Evolutionary conservation across 441 rosid genomes (phyloP).

Genomic region (Hura crepitans): DNA sequence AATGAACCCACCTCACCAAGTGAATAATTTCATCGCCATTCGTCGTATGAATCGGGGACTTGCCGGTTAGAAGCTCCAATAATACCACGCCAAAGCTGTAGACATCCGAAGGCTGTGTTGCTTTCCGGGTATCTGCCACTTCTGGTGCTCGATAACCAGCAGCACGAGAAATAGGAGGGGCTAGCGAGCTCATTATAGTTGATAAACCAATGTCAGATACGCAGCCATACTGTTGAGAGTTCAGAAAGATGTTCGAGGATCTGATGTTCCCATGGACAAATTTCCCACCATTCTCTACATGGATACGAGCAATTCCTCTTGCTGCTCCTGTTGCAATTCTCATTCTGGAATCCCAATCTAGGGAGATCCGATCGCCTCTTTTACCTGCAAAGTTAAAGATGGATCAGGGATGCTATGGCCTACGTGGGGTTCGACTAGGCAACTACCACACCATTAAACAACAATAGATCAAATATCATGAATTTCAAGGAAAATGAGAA

Average conservation of each 20-base stretch:
- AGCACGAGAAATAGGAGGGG: conserved; percentile 65
- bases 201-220: conserved; percentile 77
- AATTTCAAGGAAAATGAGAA: background rate
- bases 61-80: conserved; percentile 84
- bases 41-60: conserved; percentile 71
- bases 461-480: background rate
- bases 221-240: conserved; percentile 51
- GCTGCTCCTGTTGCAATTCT: conserved; percentile 77
- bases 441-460: conserved; percentile 6
- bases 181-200: conserved; percentile 57
- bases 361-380: conserved; percentile 54
- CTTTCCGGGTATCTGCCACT: conserved; percentile 80
- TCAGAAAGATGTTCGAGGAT: conserved; percentile 83
- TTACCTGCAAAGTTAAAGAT: conserved; percentile 42
- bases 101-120: conserved; percentile 71
- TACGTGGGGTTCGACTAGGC: background rate
- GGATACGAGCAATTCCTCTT: conserved; percentile 73
- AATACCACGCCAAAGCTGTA: conserved; percentile 90
- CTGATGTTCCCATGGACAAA: conserved; percentile 86
- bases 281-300: conserved; percentile 64
- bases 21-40: conserved; percentile 81
- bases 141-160: conserved; percentile 92
- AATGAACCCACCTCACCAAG: conserved; percentile 92
- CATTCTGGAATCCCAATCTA: conserved; percentile 82
- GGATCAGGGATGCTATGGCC: conserved; percentile 9